A percentile compares a stretch with the other conserved stretches of the same genome.
These are phyloP conservation scores for Suillus decipiens DNA, from an alignment of 768 basidiomycete species.

Conservation along the genomic window DNA sequence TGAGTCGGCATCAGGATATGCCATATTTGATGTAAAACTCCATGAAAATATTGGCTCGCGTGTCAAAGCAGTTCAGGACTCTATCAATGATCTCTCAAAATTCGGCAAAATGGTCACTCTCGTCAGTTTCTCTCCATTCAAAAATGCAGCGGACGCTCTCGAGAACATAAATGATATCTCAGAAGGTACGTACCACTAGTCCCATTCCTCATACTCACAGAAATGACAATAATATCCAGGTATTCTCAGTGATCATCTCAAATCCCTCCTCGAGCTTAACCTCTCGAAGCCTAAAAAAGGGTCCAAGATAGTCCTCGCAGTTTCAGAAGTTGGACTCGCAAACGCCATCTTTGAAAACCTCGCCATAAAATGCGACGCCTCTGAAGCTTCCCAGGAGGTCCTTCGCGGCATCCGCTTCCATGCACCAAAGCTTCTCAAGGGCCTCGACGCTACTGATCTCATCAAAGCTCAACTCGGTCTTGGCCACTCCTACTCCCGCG, in stretches of 20 bases:
- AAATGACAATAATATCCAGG: constrained; percentile 45
- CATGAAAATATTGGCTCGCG: constrained; percentile 86
- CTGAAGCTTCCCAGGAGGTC: constrained; percentile 79
- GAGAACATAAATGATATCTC: constrained; percentile 97
- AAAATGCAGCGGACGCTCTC: constrained; percentile 88
- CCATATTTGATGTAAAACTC: constrained; percentile 85
- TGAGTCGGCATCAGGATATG: constrained; percentile 94
- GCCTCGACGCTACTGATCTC: constrained; percentile 85
- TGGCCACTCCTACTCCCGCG: constrained; percentile 96
- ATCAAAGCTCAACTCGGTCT: constrained; percentile 93
- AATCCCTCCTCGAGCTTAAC: constrained; percentile 84
- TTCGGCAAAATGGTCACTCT: constrained; percentile 93
- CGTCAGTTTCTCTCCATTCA: constrained; percentile 91
- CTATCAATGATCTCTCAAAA: constrained; percentile 82
- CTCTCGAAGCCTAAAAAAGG: constrained; percentile 76
- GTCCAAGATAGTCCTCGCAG: constrained; percentile 70
- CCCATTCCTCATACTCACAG: constrained; percentile 7
- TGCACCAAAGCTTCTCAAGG: constrained; percentile 86
- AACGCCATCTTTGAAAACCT: constrained; percentile 75
- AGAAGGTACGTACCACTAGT: constrained; percentile 63
- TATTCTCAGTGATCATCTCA: constrained; percentile 80
- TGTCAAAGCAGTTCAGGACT: constrained; percentile 77
- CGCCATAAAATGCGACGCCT: constrained; percentile 67
- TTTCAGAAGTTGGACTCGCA: constrained; percentile 75
- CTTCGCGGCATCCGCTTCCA: constrained; percentile 93